Evolutionary conservation across 2,329 filamentous ascomycete genomes (phyloP), one percentile per base, ranked within the genome.

Genomic region (Hymenoscyphus albidus): DNA sequence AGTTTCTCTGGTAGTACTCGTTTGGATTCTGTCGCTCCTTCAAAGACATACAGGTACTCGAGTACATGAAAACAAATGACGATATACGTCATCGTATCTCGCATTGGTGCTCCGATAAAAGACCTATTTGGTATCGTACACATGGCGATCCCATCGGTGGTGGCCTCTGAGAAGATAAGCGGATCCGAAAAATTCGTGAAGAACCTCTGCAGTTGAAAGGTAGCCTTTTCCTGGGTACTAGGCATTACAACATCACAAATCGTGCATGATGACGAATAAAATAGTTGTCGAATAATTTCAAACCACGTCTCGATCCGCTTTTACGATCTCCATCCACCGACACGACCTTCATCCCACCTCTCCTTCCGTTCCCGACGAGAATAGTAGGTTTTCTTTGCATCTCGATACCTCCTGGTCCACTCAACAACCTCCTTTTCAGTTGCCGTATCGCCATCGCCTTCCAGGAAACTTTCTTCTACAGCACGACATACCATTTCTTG

Each of bases 261-360:
- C n/a, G 60, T 56, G 42, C 48, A 62, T 62, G 60, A 27, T 32
- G 44, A 56, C 38, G 40, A 61, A 61, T 51, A 31, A 39, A 18
- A 31, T 22, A 38, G n/a, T 22, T 27, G 18, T 51, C 42, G 51
- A 55, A 57, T 32, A 54, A 27, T 32, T 12, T 35, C 27, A 10
- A 55, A 13, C 40, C 44, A 22, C 54, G 27, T 57, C 31, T 32
- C 32, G 12, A 35, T 14, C 38, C 27, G 12, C 38, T 39, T 35
- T 51, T 86, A 80, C 32, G 32, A 94, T 73, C 94, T 85, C 95
- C 95, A 98, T 0, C 95, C 95, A 12, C 94, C 94, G 40, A 98
- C 94, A 70, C 94, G 83, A 31, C 94, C 93, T 78, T 98, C 94
- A 76, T 98, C 95, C 95, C 95, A 98, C 71, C 95, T 84, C 73